Conservation (phyloP, 805 yeast species). For the Monosporozyma siamensis region DNA sequence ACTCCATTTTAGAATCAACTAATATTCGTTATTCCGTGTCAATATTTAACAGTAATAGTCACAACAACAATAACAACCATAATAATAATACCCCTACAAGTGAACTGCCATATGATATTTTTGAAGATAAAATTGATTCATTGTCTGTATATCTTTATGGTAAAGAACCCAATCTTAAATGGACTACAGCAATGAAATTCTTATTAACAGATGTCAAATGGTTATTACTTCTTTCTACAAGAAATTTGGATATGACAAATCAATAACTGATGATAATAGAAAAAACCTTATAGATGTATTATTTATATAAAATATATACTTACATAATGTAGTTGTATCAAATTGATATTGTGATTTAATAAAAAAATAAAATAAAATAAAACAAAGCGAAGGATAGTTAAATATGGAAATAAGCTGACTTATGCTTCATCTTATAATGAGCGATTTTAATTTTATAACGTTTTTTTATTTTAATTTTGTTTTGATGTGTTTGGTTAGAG, state of each 20-base stretch:
- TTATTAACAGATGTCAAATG: slow-evolving; percentile 74
- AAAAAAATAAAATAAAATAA: not conserved
- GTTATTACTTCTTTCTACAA: slow-evolving; percentile 72
- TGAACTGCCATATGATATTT: slow-evolving; percentile 67
- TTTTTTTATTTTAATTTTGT: too few relatives aligned
- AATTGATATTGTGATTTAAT: not conserved
- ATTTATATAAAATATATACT: not conserved
- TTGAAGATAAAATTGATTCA: slow-evolving; percentile 66
- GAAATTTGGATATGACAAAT: slow-evolving; percentile 6
- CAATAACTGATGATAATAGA: not conserved
- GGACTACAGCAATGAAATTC: slow-evolving; percentile 87
- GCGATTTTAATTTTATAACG: not conserved
- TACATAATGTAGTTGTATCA: not conserved
- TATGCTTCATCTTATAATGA: too few relatives aligned
- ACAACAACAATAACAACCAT: not conserved
- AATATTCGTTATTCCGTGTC: too few relatives aligned
- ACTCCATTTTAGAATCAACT: too few relatives aligned
- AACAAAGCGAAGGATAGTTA: slow-evolving; percentile 12
- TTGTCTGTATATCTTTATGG: slow-evolving; percentile 63
- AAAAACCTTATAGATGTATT: not conserved
- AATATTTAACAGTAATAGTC: not conserved
- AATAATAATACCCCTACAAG: not conserved
- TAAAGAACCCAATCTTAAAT: slow-evolving; percentile 54
- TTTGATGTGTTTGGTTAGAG: too few relatives aligned
- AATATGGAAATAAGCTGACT: too few relatives aligned